These are phyloP conservation scores for Umbelopsis sp. DNA, from an alignment of 371 early-diverging fungal species.

Conservation along the genomic window DNA sequence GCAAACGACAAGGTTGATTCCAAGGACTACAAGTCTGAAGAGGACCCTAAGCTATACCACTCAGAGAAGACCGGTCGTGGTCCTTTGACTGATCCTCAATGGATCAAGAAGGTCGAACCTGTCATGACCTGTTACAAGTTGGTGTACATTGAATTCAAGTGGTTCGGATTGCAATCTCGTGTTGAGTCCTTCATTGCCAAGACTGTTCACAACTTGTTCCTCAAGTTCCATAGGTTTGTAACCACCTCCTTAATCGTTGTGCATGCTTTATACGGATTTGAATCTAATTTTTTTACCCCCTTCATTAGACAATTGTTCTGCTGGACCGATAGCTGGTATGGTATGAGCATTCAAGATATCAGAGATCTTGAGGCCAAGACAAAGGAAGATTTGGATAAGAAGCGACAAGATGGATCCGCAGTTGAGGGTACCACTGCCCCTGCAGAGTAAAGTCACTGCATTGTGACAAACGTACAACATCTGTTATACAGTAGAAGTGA, in stretches of 20 bases:
- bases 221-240: conserved; percentile 43
- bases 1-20: conserved; percentile 61
- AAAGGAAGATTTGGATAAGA: conserved; percentile 57
- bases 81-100: conserved; percentile 51
- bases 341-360: conserved; percentile 72
- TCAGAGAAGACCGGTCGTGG: conserved; percentile 74
- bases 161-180: conserved; percentile 68
- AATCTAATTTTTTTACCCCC: neutral
- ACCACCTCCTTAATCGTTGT: neutral
- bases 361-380: conserved; percentile 66
- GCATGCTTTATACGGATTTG: neutral
- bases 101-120: conserved; percentile 60
- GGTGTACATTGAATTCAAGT: conserved; percentile 75
- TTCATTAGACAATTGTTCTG: conserved; percentile 66
- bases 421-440: neutral
- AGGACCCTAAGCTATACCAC: conserved; percentile 68
- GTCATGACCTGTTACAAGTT: conserved; percentile 83
- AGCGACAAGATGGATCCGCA: conserved; percentile 29
- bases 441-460: neutral
- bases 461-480: neutral
- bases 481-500: neutral
- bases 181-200: conserved; percentile 62
- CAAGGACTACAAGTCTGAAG: conserved; percentile 63
- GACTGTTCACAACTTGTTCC: conserved; percentile 40
- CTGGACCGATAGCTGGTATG: conserved; percentile 75